A percentile compares a stretch with the other conserved stretches of the same genome.
Conservation (phyloP, 495 filamentous ascomycete species). For the Neurospora sp. region DNA sequence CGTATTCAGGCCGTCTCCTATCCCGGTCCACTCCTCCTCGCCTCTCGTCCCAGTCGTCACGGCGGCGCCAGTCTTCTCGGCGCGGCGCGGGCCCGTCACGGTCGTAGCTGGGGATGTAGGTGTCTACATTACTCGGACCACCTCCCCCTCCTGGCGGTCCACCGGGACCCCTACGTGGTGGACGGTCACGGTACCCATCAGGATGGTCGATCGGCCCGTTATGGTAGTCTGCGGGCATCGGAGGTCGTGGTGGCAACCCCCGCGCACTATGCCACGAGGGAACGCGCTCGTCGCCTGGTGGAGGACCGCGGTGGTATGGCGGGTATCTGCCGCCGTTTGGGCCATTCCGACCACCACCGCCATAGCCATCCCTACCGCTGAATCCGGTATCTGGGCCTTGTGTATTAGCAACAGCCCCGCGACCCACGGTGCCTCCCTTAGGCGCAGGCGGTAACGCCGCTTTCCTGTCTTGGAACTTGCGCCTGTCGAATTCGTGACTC, state of each 20-base stretch:
- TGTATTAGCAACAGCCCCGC: slow-evolving; percentile 53
- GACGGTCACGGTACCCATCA: slow-evolving; percentile 23
- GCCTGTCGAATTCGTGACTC: slow-evolving; percentile 88
- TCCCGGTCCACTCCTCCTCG: slow-evolving; percentile 26
- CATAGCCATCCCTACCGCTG: slow-evolving; percentile 32
- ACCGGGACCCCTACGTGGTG: slow-evolving; percentile 22
- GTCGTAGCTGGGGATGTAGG: slow-evolving; percentile 51
- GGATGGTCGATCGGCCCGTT: slow-evolving; percentile 26
- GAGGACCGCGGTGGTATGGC: slow-evolving; percentile 19
- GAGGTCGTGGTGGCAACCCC: slow-evolving; percentile 34
- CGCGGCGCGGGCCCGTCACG: slow-evolving; percentile 24
- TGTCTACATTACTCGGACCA: slow-evolving; percentile 39
- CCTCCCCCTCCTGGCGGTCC: slow-evolving; percentile 15
- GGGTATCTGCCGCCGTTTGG: slow-evolving; percentile 29
- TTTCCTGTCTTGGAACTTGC: slow-evolving; percentile 74
- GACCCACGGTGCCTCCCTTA: slow-evolving; percentile 76
- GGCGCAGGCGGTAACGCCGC: slow-evolving; percentile 77
- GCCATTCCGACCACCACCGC: slow-evolving; percentile 26
- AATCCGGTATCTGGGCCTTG: slow-evolving; percentile 35
- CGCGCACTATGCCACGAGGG: slow-evolving; percentile 42
- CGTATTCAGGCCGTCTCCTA: slow-evolving; percentile 29
- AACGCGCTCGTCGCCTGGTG: slow-evolving; percentile 33
- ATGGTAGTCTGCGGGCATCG: slow-evolving; percentile 26
- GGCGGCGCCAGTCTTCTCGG: slow-evolving; percentile 37
- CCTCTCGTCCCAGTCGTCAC: slow-evolving; percentile 35